Conservation (phyloP, 2,329 filamentous ascomycete genomes). For the Trichoderma sp. region DNA sequence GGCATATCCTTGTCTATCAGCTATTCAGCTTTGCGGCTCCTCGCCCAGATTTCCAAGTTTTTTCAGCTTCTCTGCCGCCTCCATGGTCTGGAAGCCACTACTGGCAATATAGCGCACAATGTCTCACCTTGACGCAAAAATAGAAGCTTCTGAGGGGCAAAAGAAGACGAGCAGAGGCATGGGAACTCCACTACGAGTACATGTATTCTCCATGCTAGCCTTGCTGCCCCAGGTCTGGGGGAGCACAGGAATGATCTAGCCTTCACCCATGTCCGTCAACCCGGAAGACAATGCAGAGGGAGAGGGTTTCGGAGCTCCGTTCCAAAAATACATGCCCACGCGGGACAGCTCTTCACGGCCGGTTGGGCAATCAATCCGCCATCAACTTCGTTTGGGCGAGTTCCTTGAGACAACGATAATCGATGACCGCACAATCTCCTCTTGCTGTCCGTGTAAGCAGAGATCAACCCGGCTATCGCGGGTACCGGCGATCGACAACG, state of each 20-base stretch:
- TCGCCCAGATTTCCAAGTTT: background rate
- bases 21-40: background rate
- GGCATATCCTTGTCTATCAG: background rate
- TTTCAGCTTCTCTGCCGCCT: background rate
- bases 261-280: background rate
- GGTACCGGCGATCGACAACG: background rate
- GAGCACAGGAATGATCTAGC: background rate
- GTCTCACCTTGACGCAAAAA: conserved; percentile 1
- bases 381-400: background rate
- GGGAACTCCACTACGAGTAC: background rate
- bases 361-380: background rate
- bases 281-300: background rate
- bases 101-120: background rate
- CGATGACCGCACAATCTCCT: background rate
- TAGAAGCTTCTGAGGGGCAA: background rate
- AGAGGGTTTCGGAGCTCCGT: background rate
- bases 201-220: background rate
- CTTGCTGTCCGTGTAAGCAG: background rate
- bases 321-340: background rate
- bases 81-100: background rate
- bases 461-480: background rate
- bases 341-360: background rate
- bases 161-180: background rate
- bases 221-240: background rate
- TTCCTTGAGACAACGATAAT: background rate